phyloP scores from a whole-genome alignment of 2,329 filamentous ascomycete species.

The Didymella glomerata region DNA sequence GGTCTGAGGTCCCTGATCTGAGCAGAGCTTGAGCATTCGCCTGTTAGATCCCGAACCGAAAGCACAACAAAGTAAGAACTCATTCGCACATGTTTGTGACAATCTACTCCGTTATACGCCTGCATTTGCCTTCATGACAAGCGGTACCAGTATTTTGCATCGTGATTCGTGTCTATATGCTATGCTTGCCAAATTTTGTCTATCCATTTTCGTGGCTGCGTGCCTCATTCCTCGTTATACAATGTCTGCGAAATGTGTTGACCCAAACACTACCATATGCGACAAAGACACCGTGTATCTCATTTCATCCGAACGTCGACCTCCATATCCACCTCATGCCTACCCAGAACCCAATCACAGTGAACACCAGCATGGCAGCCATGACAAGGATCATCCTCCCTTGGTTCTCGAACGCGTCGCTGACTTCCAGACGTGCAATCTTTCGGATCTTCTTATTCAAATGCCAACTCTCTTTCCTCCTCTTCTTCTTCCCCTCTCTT shows the following conservation, averaged over 20 bases:
- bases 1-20: not conserved
- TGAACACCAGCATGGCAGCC: constrained; percentile 43
- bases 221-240: constrained; percentile 8
- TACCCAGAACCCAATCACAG: constrained; percentile 29
- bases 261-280: not conserved
- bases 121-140: too few species aligned
- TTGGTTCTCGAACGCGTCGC: constrained; percentile 70
- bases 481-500: constrained; percentile 20
- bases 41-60: not conserved
- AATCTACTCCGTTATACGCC: not conserved
- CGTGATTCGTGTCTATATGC: not conserved
- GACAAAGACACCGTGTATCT: not conserved
- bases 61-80: not conserved
- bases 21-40: not conserved
- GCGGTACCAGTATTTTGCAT: not conserved
- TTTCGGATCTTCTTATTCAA: constrained; percentile 59
- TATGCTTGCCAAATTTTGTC: constrained; percentile 5
- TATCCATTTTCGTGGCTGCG: constrained; percentile 3
- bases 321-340: constrained; percentile 34
- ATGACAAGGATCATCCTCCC: constrained; percentile 63
- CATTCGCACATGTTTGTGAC: too few species aligned
- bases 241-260: constrained; percentile 1
- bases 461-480: constrained; percentile 48
- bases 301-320: constrained; percentile 8
- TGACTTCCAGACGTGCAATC: constrained; percentile 68